These are phyloP conservation scores for Cicer judaicum DNA, from an alignment of 306 rosid species.

Conservation along the genomic window DNA sequence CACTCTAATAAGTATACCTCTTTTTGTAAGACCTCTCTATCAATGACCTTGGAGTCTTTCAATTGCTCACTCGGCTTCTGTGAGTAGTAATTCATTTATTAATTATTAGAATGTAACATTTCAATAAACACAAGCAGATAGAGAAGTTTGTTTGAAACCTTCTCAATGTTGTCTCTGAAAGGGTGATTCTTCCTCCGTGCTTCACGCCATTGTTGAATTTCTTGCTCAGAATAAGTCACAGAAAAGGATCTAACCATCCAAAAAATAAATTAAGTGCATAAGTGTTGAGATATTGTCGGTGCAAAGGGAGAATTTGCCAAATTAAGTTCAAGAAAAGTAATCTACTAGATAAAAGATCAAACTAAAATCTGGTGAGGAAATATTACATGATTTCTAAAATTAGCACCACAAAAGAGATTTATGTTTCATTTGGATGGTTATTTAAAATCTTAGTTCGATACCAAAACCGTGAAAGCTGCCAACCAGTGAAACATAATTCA, in stretches of 20 bases:
- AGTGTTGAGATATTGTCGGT: neutral
- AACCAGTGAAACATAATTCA: neutral
- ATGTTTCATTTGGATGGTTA: slow-evolving; percentile 25
- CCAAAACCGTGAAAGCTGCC: slow-evolving; percentile 12
- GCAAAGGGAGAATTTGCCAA: slow-evolving; percentile 20
- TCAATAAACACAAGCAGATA: slow-evolving; percentile 30
- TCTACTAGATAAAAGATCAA: slow-evolving; percentile 22
- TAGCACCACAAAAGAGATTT: slow-evolving; percentile 22
- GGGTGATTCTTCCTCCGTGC: slow-evolving; percentile 83
- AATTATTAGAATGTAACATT: slow-evolving; percentile 45
- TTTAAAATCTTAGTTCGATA: neutral
- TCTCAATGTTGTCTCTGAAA: slow-evolving; percentile 51
- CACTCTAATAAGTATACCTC: slow-evolving; percentile 55
- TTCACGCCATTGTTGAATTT: slow-evolving; percentile 86
- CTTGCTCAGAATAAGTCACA: slow-evolving; percentile 67
- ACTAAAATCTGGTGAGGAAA: slow-evolving; percentile 12
- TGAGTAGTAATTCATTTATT: slow-evolving; percentile 42
- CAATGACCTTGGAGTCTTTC: slow-evolving; percentile 43
- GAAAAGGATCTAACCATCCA: slow-evolving; percentile 54
- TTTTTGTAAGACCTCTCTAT: slow-evolving; percentile 62
- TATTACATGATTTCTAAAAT: slow-evolving; percentile 6
- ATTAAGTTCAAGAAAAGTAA: slow-evolving; percentile 17
- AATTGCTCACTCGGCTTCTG: slow-evolving; percentile 57
- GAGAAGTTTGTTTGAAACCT: slow-evolving; percentile 57
- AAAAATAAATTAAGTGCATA: slow-evolving; percentile 27